These are phyloP conservation scores for Diutina siamensis DNA, from an alignment of 1,139 yeast species.

Conservation along the genomic window DNA sequence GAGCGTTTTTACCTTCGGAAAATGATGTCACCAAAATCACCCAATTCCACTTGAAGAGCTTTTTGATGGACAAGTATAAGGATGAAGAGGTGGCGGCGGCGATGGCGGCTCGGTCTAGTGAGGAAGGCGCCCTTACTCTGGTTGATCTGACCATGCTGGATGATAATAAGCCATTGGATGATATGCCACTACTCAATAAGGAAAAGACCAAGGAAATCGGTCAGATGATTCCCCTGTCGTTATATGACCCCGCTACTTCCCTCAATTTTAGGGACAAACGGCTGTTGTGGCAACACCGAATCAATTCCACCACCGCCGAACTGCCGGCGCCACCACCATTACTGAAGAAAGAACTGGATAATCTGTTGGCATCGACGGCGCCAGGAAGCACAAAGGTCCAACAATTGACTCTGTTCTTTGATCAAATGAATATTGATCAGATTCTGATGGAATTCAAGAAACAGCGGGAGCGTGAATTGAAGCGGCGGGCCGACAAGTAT, in stretches of 20 bases:
- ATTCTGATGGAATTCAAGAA: background rate
- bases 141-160: background rate
- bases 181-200: background rate
- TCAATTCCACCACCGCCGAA: background rate
- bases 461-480: conserved; percentile 3
- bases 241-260: background rate
- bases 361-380: background rate
- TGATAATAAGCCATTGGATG: background rate
- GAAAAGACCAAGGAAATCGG: conserved; percentile 3
- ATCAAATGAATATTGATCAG: conserved; percentile 4
- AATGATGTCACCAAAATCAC: conserved; percentile 88
- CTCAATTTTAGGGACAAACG: background rate
- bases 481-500: background rate
- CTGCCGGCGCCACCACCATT: background rate
- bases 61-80: conserved; percentile 45
- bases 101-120: background rate
- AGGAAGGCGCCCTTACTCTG: background rate
- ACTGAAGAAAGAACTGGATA: conserved; percentile 1
- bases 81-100: conserved; percentile 12
- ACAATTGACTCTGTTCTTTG: conserved; percentile 4
- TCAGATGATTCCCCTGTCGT: background rate
- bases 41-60: conserved; percentile 71
- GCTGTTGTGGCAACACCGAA: conserved; percentile 2
- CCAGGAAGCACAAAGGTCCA: background rate
- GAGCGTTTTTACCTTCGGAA: conserved; percentile 74